Base-by-base conservation (phyloP, 73 alveolate genomes). In the Urostyla sp. region DNA sequence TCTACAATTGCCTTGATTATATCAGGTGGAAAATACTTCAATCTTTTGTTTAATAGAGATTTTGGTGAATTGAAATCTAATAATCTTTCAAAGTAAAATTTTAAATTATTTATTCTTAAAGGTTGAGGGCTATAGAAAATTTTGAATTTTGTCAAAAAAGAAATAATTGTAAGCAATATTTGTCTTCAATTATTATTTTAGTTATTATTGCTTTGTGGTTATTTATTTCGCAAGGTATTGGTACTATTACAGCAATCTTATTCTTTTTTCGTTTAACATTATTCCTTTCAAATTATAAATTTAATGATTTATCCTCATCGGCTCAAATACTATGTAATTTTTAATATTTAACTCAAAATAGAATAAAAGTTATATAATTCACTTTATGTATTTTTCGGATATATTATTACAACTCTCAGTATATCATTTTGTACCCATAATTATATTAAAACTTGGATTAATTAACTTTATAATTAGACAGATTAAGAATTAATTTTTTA, bases 141-240 rank as follows among this genome's bases (percentile, higher is more conserved):
- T 21, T 63, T 63, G 18, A 38, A 31, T 0, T 63, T 6, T 37
- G n/a, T n/a, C n/a, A n/a, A n/a, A 63, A 63, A 32, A 63, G 21
- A 38, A 63, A 57, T 21, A 18, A 46, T 20, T 63, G 79, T 63
- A 63, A 63, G 37, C 0, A 3, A 5, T 37, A 10, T 37, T 10
- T 30, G 7, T n/a, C 3, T 10, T 10, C 3, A 38, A 16, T 13
- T 11, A 27, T 31, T 7, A n/a, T 63, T 63, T 1, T 63, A 63
- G 79, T 63, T 40, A 63, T 63, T 8, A 60, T 63, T 1, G 5
- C 61, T 38, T 37, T 63, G 11, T 63, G 79, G 79, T 63, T 63
- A 26, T 63, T 18, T 21, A 63, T 35, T 38, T 4, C 79, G 11
- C 23, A 43, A 10, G 44, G 51, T 1, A 15, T 10, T 13, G 36